These are phyloP conservation scores for Trametes villosa DNA, from an alignment of 768 basidiomycete genomes.

Conservation along the genomic window DNA sequence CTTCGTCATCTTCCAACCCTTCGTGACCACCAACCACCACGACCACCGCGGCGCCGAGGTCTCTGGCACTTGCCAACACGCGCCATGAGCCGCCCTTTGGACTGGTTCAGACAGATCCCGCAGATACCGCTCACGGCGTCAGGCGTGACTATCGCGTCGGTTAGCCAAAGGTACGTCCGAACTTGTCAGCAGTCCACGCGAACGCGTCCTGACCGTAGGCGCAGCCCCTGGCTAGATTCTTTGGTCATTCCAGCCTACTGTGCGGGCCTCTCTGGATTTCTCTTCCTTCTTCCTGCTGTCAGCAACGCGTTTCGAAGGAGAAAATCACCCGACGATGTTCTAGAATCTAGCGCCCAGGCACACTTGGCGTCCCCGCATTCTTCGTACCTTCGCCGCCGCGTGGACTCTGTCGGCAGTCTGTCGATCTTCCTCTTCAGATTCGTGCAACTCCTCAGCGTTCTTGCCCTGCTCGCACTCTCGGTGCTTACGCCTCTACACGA, in stretches of 20 bases:
- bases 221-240: background rate
- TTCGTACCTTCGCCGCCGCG: background rate
- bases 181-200: too few species aligned
- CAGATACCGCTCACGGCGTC: slow-evolving; percentile 3
- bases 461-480: background rate
- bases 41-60: background rate
- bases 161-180: background rate
- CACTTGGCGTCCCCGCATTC: background rate
- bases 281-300: background rate
- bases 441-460: background rate
- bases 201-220: background rate
- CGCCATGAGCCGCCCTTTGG: background rate
- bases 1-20: background rate
- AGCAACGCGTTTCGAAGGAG: background rate
- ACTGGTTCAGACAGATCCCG: slow-evolving; percentile 1
- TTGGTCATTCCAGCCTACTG: background rate
- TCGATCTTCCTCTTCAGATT: background rate
- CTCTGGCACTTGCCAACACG: background rate
- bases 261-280: background rate
- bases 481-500: background rate
- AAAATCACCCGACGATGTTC: background rate
- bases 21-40: background rate
- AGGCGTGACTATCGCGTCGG: background rate
- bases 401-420: background rate
- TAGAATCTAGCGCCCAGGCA: background rate